Base-by-base conservation (phyloP, 2,329 filamentous ascomycete genomes). In the Exophiala mesophila region DNA sequence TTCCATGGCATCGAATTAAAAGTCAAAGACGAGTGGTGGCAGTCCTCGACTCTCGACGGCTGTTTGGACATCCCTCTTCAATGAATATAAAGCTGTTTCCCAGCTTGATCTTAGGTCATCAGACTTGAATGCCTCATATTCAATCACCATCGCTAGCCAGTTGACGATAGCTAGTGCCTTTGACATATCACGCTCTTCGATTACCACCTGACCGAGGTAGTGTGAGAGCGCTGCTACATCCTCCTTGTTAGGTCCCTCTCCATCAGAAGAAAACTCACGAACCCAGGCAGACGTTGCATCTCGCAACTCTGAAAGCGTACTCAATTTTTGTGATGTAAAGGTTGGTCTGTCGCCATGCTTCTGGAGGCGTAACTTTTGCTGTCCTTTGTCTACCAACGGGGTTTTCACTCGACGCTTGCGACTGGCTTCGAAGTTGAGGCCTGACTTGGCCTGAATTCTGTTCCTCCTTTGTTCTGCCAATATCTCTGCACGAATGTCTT, bases 221-320 rank as follows among this genome's bases (percentile, higher is more conserved):
- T 71, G 76, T 40, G 74, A 77, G 47, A 97, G 70, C 26, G 89
- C 80, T 29, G 73, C 74, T 0, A 90, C 82, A 63, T 98, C 92
- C 44, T 85, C 80, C 0, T 66, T 65, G 62, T 92, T 88, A 1
- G 92, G 92, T 0, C 85, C 88, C 62, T 92, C 88, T 0, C 85
- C 88, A 3, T 89, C 83, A 4, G 71, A 71, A 24, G 63, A 68
- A 47, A 90, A 94, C 47, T 83, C 80, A 2, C 67, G 60, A 51
- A 88, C 76, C 92, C 92, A 98, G 3, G 78, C 78, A 41, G 72
- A 76, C 10, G 96, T 68, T 58, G 88, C 87, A 26, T 78, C 72
- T 32, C 88, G 77, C 40, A 97, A 69, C 52, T 94, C 84, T 1
- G 69, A 60, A 5, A 80, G 54, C 3, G 61, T 60, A 2, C 68